Conservation (phyloP, 2,329 filamentous ascomycete species). For the Monosporascus sp. region DNA sequence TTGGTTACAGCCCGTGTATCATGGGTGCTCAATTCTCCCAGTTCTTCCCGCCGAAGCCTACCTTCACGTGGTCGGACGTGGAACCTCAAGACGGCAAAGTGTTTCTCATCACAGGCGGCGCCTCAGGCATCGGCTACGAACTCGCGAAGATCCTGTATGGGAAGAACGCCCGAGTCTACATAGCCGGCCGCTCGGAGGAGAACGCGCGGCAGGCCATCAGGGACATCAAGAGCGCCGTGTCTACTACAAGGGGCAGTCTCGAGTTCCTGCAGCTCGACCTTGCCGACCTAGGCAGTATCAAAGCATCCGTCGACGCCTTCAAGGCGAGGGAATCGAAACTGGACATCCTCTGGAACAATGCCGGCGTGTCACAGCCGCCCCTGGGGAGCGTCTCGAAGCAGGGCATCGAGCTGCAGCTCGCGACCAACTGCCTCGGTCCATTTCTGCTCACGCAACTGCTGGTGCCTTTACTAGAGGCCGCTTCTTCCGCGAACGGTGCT, state of each 20-base stretch:
- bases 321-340: slow-evolving; percentile 9
- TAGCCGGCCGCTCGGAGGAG: slow-evolving; percentile 11
- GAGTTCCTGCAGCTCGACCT: slow-evolving; percentile 14
- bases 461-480: slow-evolving; percentile 24
- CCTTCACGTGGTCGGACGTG: slow-evolving; percentile 9
- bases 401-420: slow-evolving; percentile 31
- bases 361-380: slow-evolving; percentile 16
- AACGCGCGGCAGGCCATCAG: slow-evolving; percentile 9
- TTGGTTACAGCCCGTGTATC: neutral
- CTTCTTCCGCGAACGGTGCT: slow-evolving; percentile 5
- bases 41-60: slow-evolving; percentile 11
- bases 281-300: slow-evolving; percentile 11
- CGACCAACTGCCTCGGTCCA: slow-evolving; percentile 30
- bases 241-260: slow-evolving; percentile 1
- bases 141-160: slow-evolving; percentile 11
- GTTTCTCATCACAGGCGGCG: slow-evolving; percentile 18
- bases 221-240: neutral
- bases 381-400: slow-evolving; percentile 22
- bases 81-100: slow-evolving; percentile 11
- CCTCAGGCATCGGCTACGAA: slow-evolving; percentile 16
- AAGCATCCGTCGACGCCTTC: slow-evolving; percentile 7
- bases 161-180: slow-evolving; percentile 9
- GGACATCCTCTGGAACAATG: slow-evolving; percentile 18
- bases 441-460: slow-evolving; percentile 32
- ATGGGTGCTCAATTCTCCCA: slow-evolving; percentile 16